Evolutionary conservation across 2,329 filamentous ascomycete genomes (phyloP).

Genomic region (Alternaria sp.): DNA sequence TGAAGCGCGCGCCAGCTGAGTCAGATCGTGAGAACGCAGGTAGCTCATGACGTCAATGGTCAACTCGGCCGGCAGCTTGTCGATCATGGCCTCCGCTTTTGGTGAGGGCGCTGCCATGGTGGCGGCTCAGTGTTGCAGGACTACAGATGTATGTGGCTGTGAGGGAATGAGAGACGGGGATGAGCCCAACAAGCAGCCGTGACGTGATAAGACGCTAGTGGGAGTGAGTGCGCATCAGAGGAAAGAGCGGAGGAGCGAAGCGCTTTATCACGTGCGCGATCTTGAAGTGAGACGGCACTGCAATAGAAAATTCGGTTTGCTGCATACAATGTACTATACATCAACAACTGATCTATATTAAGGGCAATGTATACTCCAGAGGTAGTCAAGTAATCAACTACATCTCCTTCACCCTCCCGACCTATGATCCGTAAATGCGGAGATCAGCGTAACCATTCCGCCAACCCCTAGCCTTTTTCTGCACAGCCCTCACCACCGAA

Average conservation of each 20-base stretch:
- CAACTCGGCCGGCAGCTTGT: constrained; percentile 1
- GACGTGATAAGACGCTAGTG: neutral
- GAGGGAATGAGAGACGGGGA: neutral
- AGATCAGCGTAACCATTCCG: neutral
- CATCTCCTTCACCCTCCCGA: neutral
- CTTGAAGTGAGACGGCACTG: neutral
- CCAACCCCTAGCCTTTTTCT: neutral
- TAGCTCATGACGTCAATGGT: neutral
- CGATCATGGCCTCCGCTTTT: neutral
- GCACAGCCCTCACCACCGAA: neutral
- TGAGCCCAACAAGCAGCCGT: neutral
- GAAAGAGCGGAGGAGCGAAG: neutral
- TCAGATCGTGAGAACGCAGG: constrained; percentile 2
- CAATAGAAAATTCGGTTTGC: too few relatives aligned
- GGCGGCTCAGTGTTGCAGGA: neutral
- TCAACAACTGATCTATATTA: neutral
- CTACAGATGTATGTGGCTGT: neutral
- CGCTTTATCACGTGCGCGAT: neutral
- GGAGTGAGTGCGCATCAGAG: neutral
- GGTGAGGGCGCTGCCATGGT: neutral
- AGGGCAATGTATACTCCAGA: neutral
- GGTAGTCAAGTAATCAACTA: neutral
- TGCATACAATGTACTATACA: neutral
- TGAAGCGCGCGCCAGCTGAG: constrained; percentile 5
- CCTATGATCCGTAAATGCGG: neutral